Base-by-base conservation (phyloP, 768 basidiomycete species). In the Russula sp. region DNA sequence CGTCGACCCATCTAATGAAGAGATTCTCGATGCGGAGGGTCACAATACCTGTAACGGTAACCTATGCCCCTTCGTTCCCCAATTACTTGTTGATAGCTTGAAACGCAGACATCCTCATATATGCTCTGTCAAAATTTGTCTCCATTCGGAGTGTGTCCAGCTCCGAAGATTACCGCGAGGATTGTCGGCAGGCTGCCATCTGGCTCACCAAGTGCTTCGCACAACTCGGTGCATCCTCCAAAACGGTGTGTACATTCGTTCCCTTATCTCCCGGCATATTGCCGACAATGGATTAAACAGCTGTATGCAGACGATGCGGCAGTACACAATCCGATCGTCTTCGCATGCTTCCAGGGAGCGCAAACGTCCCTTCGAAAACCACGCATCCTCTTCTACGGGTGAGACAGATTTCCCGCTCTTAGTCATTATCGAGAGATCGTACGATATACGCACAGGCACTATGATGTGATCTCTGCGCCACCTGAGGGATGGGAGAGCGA, bases 121-220 rank as follows among this genome's bases (percentile, higher is more conserved):
- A 87, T 69, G 91, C 91, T 0, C 78, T 96, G 6, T 85, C 88
- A 0, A 89, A 90, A 70, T 92, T 99, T 65, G 80, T 97, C 6
- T 85, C 92, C 0, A 89, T 94, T 47, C 91, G 87, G 1, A 96
- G 94, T 50, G 82, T 99, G 55, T 94, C 91, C 69, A 84, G 81
- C 53, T 79, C 79, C 60, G 79, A 83, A 1, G 71, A 75, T 1
- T 84, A 89, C 71, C 80, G 84, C 59, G 92, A 93, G 72, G 88
- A 95, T 71, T 99, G 97, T 71, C 82, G 94, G 57, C 96, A 98
- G 71, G 91, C 93, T 1, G 94, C 94, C 6, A 87, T 95, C 49
- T 94, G 94, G 87, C 75, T 98, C 60, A 88, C 89, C 70, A 94
- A 92, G 68, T 91, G 91, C 69, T 76, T 99, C 16, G 80, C 80